Evolutionary conservation across 2,329 filamentous ascomycete species (phyloP).

Genomic region (Kalaharituber pfeilii): DNA sequence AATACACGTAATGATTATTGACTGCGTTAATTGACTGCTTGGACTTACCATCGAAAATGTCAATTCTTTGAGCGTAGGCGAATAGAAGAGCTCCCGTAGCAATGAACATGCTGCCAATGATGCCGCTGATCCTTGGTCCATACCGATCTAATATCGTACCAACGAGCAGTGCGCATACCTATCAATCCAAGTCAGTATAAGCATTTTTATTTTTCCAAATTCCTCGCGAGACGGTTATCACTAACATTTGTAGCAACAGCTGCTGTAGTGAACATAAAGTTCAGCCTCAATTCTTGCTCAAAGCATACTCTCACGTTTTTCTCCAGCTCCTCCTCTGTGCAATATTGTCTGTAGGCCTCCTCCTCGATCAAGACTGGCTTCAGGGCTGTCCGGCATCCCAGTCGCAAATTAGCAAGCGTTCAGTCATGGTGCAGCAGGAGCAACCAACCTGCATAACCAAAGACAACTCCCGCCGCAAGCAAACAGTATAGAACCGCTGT

Average conservation of each 20-base stretch:
- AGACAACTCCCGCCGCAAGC: constrained; percentile 61
- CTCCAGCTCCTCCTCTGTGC: constrained; percentile 37
- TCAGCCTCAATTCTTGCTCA: constrained; percentile 46
- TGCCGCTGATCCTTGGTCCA: constrained; percentile 58
- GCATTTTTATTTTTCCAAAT: background rate
- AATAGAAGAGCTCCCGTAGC: constrained; percentile 53
- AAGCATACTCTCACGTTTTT: constrained; percentile 37
- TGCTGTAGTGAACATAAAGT: constrained; percentile 83
- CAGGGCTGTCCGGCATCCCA: constrained; percentile 34
- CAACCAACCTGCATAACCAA: constrained; percentile 48
- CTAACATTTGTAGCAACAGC: constrained; percentile 63
- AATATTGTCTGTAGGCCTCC: constrained; percentile 51
- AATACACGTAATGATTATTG: background rate
- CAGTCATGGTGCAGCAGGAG: constrained; percentile 4
- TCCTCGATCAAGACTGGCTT: constrained; percentile 63
- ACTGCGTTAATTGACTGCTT: background rate
- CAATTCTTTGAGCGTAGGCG: constrained; percentile 45
- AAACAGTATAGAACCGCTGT: constrained; percentile 56
- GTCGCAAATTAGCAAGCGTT: background rate
- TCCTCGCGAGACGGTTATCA: background rate
- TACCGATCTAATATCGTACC: constrained; percentile 70
- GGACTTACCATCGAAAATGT: constrained; percentile 44
- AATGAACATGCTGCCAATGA: constrained; percentile 50
- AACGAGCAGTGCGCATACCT: constrained; percentile 55
- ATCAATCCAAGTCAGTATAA: constrained; percentile 1